Evolutionary conservation across 805 yeast species (phyloP), one percentile per base, ranked within the genome.

Genomic region (Kazachstania psychrophila): DNA sequence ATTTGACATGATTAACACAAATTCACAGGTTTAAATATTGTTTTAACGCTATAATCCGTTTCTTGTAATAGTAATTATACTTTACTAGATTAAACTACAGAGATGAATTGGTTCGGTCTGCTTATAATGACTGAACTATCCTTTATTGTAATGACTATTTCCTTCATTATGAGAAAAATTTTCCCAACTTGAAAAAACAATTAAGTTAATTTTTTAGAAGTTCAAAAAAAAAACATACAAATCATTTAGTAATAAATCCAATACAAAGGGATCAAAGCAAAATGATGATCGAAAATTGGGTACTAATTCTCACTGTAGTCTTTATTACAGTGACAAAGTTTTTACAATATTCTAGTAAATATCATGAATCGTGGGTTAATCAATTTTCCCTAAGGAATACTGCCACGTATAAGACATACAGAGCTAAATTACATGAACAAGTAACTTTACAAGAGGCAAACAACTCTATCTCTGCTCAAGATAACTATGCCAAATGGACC

Each of bases 401-500:
- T 39, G 46, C 56, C 11, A 43, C 52, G 10, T 46, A 61, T 23
- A 40, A 52, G 12, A 45, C 54, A 26, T 49, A 70, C 18, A 49
- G 55, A 12, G 39, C 44, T 2, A 49, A 64, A 36, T 64, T 69
- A 37, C 46, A 52, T 7, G 72, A 80, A 43, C 71, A 77, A 34
- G 54, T 58, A 12, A 56, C 61, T 14, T 52, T 75, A 16, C 66
- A 72, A 46, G 65, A 62, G 11, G 74, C 77, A 47, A 71, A 86
- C 42, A 65, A 73, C 22, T 44, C 67, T 2, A 72, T 87, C 8
- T 74, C 85, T 38, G 89, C 96, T 2, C 96, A 89, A 58, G 96
- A 92, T 56, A 78, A 92, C 51, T 92, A 89, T 58, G 96, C 96
- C 20, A 79, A 74, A 51, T 92, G 97, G 97, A 94, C 96, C 1